Percentiles rank a stretch among this genome's conserved stretches.
These are phyloP conservation scores for Glarea lozoyensis DNA, from an alignment of 495 filamentous ascomycete species.

Conservation along the genomic window DNA sequence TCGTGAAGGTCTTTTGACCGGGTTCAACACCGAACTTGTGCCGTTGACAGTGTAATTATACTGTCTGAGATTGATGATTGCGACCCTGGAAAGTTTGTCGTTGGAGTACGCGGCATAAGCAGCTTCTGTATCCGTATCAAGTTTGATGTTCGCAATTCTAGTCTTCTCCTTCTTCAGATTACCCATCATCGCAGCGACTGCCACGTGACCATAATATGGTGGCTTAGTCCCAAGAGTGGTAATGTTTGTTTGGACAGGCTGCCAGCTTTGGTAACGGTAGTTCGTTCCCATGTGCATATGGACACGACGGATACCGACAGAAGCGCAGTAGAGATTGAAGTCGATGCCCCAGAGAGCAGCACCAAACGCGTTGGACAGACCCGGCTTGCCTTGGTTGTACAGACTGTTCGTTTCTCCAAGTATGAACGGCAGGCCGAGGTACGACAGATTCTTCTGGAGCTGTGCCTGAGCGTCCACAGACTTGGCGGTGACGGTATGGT, in stretches of 20 bases:
- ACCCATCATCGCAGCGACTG: slow-evolving; percentile 48
- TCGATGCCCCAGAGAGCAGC: slow-evolving; percentile 63
- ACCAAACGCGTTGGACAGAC: slow-evolving; percentile 60
- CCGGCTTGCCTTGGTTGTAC: slow-evolving; percentile 53
- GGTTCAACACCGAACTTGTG: slow-evolving; percentile 19
- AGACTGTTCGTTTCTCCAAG: slow-evolving; percentile 60
- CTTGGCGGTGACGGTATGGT: slow-evolving; percentile 47
- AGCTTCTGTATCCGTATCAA: slow-evolving; percentile 35
- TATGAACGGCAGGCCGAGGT: slow-evolving; percentile 43
- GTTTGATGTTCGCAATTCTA: slow-evolving; percentile 33
- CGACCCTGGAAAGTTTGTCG: slow-evolving; percentile 35
- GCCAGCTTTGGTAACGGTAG: slow-evolving; percentile 52
- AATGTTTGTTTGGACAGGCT: slow-evolving; percentile 44
- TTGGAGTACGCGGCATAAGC: slow-evolving; percentile 53
- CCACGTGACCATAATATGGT: slow-evolving; percentile 58
- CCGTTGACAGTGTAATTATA: slow-evolving; percentile 51
- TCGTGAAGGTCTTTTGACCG: slow-evolving; percentile 21
- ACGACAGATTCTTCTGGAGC: slow-evolving; percentile 24
- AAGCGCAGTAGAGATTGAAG: slow-evolving; percentile 52
- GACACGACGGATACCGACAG: slow-evolving; percentile 45
- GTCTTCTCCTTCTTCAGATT: slow-evolving; percentile 23
- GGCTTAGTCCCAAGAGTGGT: slow-evolving; percentile 51
- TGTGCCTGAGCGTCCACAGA: slow-evolving; percentile 31
- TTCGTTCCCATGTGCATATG: slow-evolving; percentile 62
- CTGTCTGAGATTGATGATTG: slow-evolving; percentile 48